phyloP scores from a whole-genome alignment of 1,139 yeast species.

The Sugiyamaella grinbergsii region DNA sequence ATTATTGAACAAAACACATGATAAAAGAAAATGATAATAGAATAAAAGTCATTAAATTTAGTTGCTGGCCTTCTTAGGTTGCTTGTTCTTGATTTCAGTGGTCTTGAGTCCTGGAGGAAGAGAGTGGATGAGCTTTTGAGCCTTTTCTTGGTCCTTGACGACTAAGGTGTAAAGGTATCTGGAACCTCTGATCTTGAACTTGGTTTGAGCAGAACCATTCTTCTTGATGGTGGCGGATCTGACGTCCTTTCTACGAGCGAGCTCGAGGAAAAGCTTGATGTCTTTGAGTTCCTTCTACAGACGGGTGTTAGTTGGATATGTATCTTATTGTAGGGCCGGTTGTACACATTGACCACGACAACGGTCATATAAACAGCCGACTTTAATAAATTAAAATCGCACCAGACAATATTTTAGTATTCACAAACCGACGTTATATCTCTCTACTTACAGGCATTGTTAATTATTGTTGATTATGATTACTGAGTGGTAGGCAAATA shows the following conservation, averaged over 20 bases:
- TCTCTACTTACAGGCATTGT: conserved; percentile 30
- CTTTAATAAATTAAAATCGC: background rate
- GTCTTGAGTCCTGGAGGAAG: conserved; percentile 93
- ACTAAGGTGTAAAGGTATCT: conserved; percentile 93
- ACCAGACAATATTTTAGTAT: too few relatives aligned
- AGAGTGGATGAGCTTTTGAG: conserved; percentile 97
- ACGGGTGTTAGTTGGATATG: conserved; percentile 6
- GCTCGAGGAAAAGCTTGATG: conserved; percentile 96
- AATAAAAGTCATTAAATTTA: conserved; percentile 16
- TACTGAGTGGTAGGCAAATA: conserved; percentile 18
- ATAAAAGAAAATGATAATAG: conserved; percentile 16
- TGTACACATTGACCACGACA: too few relatives aligned
- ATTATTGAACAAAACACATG: conserved; percentile 7
- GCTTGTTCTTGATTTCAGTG: conserved; percentile 46
- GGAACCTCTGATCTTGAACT: conserved; percentile 98
- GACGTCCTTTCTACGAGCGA: conserved; percentile 96
- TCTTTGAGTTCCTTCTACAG: conserved; percentile 72
- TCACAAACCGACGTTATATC: too few relatives aligned
- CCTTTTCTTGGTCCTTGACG: conserved; percentile 95
- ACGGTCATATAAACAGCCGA: too few relatives aligned
- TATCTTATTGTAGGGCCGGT: background rate
- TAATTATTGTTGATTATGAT: conserved; percentile 22
- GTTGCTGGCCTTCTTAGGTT: conserved; percentile 36
- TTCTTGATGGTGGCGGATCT: conserved; percentile 90
- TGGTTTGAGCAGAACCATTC: conserved; percentile 93